Percentiles rank a stretch among this genome's conserved stretches.
Conservation (phyloP, 2,329 filamentous ascomycete species). For the Dactylellina cionopaga region DNA sequence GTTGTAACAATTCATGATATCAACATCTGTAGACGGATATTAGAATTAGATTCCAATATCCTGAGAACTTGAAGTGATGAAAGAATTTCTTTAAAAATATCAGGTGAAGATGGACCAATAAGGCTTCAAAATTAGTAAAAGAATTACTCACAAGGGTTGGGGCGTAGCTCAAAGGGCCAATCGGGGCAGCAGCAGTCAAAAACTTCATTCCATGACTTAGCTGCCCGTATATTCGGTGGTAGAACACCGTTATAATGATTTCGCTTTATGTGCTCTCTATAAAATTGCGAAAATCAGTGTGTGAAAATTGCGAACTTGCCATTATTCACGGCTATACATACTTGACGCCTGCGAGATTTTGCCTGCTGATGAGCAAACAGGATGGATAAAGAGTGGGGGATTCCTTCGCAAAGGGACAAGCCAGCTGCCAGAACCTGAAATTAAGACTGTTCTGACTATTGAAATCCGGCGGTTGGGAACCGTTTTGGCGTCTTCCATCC, state of each 20-base stretch:
- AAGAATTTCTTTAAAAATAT: no score
- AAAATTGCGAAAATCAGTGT: neutral
- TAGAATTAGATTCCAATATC: no score
- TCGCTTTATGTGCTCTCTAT: neutral
- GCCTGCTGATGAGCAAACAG: neutral
- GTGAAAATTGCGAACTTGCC: no score
- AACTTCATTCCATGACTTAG: neutral
- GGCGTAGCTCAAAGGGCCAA: neutral
- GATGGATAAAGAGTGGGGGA: neutral
- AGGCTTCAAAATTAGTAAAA: no score
- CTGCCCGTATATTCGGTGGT: neutral
- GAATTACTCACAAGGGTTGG: neutral
- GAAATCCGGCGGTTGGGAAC: neutral
- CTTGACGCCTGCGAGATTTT: neutral
- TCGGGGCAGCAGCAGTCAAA: neutral
- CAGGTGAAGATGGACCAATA: no score
- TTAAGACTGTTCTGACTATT: neutral
- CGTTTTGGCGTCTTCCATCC: neutral
- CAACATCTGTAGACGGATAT: neutral
- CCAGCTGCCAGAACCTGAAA: neutral
- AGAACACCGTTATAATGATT: neutral
- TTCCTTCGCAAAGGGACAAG: neutral
- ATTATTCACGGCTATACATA: neutral
- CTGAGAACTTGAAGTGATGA: no score
- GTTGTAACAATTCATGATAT: conserved; percentile 1